Evolutionary conservation across 805 yeast genomes (phyloP), one percentile per base, ranked within the genome.

Genomic region (Yamadazyma nakazawae): DNA sequence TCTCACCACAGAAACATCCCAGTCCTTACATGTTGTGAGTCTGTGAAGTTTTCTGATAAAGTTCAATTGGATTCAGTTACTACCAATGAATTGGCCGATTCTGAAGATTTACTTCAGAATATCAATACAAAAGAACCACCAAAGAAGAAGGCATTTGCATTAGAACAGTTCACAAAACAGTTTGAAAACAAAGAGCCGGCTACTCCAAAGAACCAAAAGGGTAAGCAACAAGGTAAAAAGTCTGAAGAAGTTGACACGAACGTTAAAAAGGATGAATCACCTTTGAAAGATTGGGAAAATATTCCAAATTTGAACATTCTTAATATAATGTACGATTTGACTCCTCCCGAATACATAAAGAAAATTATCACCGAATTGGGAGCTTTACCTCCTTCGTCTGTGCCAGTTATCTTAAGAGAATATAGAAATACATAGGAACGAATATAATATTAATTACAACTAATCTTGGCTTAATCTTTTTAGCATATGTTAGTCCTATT

Each of bases 61-160:
- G 97, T 94, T 9, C 98, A 92, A 68, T 78, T 94, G 49, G 99
- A 94, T 64, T 84, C 96, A n/a, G 96, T 94, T 21, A 88, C 98
- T 1, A 80, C 83, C 53, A 94, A 94, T 66, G 99, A 94, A 66
- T 75, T 94, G 48, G 92, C 89, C 10, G 95, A 87, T 62, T 76
- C 82, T 18, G 85, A 85, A 46, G 91, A 84, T 62, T 71, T 87
- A 53, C 69, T 82, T n/a, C 72, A 71, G 40, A 61, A 63, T 45
- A 70, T 78, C 26, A 65, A 64, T 50, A 63, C 75, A 28, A 79
- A 78, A 58, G 78, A 76, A 35, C 78, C 82, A 18, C 80, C 80
- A 30, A 74, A 70, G 36, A 80, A 78, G 60, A 76, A 74, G 39
- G 83, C 86, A 13, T 75, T 79, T 56, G 82, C 88, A 24, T 70